Evolutionary conservation across 768 basidiomycete genomes (phyloP).

Genomic region (Collybiopsis luxurians): DNA sequence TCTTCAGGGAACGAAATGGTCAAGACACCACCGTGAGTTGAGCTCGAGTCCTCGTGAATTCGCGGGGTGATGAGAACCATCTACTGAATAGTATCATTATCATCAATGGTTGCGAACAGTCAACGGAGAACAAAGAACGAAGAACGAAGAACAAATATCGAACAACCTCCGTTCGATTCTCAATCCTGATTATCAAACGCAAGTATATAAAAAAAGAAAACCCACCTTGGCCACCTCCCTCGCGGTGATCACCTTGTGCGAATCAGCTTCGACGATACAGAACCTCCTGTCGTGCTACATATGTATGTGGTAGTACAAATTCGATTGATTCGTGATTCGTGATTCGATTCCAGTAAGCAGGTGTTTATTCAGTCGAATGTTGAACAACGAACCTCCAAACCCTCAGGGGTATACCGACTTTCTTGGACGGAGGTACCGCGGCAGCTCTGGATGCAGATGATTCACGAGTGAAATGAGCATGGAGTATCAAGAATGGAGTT

Average conservation of each 20-base stretch:
- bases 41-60: conserved; percentile 44
- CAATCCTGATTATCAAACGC: too few relatives aligned
- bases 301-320: background rate
- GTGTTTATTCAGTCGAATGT: too few relatives aligned
- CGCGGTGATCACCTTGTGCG: conserved; percentile 60
- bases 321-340: background rate
- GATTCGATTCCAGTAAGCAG: too few relatives aligned
- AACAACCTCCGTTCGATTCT: too few relatives aligned
- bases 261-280: conserved; percentile 61
- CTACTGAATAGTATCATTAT: conserved; percentile 30
- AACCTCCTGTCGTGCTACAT: conserved; percentile 57
- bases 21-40: conserved; percentile 46
- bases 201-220: too few relatives aligned
- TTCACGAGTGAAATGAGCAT: too few relatives aligned
- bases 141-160: background rate
- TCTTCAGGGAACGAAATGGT: conserved; percentile 58
- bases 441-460: conserved; percentile 57
- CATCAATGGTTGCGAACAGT: background rate
- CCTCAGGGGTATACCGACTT: conserved; percentile 55
- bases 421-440: conserved; percentile 59
- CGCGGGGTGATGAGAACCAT: conserved; percentile 65
- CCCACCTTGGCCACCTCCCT: conserved; percentile 62
- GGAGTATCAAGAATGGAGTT: too few relatives aligned
- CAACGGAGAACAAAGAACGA: background rate
- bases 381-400: conserved; percentile 61